Base-by-base conservation (phyloP, 352 stramenopile genomes). In the Phytophthora palmivora region DNA sequence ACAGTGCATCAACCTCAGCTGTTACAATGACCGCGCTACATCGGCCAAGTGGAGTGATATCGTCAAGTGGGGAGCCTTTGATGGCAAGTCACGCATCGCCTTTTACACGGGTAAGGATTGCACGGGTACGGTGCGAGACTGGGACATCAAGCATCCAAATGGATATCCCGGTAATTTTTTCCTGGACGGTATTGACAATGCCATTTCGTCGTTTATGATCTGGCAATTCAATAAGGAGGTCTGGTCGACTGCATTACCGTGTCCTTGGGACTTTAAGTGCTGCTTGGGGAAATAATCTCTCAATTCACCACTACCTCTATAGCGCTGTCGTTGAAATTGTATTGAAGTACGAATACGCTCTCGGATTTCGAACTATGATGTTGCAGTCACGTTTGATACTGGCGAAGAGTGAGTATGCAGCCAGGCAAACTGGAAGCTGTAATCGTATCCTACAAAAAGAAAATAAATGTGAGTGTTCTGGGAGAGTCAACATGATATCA, bases 161-260 rank as follows among this genome's bases (percentile, higher is more conserved):
- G 43, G 37, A 9, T 73, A 34, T 34, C 68, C 63, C 1, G 34
- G 26, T 8, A 61, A 76, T 41, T 70, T 76, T 28, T 50, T 50
- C 11, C 19, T 63, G 6, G 58, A 76, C 28, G 68, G 53, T 8
- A 61, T 76, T 34, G 45, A 76, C 44, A 49, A 73, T 38, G 47
- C 43, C 19, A 65, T 76, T 19, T 56, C 63, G 2, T 73, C 68
- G 2, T 73, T 76, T 42, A 70, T 73, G 55, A 70, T 76, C 53
- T 72, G 64, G 62, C 51, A 72, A n/a, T 56, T 39, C 22, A 43
- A 19, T 24, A 58, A 63, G 18, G 33, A 63, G 4, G 44, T 26
- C 11, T 45, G 49, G 15, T 52, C 53, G 11, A 56, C 56, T 14
- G 47, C 46, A 14, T 37, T 70, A 6, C 65, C 59, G 4, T 74